phyloP scores from a whole-genome alignment of 306 rosid genomes.

The Vigna radiata region DNA sequence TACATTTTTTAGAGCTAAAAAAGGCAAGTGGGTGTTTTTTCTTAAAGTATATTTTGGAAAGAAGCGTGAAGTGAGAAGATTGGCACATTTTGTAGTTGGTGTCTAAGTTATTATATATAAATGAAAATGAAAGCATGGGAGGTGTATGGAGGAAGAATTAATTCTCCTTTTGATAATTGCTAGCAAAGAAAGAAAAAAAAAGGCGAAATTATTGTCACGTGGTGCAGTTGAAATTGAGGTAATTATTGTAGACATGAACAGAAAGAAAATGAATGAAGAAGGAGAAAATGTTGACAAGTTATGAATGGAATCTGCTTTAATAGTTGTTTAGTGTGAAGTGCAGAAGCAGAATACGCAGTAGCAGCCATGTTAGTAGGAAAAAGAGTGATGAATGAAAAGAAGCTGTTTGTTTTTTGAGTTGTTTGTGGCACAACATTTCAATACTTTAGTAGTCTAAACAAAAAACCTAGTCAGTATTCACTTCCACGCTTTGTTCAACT shows the following conservation, averaged over 20 bases:
- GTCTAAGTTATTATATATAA: no score
- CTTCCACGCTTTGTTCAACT: slow-evolving; percentile 36
- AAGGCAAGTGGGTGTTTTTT: no score
- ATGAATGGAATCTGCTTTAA: slow-evolving; percentile 30
- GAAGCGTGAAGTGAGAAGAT: no score
- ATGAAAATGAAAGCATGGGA: not conserved
- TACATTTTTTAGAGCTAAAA: no score
- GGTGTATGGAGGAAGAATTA: not conserved
- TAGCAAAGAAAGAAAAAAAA: not conserved
- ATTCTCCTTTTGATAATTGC: not conserved
- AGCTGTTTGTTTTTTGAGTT: not conserved
- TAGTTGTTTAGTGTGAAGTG: slow-evolving; percentile 18
- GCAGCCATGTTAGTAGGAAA: slow-evolving; percentile 6
- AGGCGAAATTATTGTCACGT: slow-evolving; percentile 22
- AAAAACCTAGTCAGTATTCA: no score
- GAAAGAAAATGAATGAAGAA: not conserved
- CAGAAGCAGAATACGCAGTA: slow-evolving; percentile 14
- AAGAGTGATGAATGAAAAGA: not conserved
- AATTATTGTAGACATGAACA: slow-evolving; percentile 15
- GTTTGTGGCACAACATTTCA: not conserved
- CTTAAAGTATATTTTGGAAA: no score
- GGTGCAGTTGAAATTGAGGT: slow-evolving; percentile 32
- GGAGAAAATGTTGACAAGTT: not conserved
- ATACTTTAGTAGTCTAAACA: no score
- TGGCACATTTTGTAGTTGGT: no score